phyloP scores from a whole-genome alignment of 2,329 filamentous ascomycete genomes.

The Trichoderma aggressivum region DNA sequence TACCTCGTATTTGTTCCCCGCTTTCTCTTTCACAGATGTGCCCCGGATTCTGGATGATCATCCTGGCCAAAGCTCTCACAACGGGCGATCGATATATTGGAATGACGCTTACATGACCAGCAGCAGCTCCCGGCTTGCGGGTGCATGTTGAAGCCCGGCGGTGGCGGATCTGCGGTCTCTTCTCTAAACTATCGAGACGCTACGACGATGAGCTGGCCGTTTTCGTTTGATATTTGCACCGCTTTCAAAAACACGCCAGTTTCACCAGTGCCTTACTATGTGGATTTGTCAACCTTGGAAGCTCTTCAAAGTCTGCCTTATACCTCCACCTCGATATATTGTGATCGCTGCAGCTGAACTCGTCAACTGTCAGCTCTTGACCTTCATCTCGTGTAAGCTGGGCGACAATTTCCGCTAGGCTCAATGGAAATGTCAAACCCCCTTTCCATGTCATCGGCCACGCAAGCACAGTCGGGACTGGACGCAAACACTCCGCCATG shows the following conservation, averaged over 20 bases:
- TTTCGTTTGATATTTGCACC: conserved; percentile 1
- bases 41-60: conserved; percentile 13
- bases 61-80: conserved; percentile 3
- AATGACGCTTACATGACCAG: conserved; percentile 16
- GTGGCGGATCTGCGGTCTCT: not conserved
- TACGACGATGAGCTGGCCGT: not conserved
- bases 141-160: not conserved
- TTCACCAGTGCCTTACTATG: not conserved
- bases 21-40: conserved; percentile 10
- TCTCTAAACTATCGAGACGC: not conserved
- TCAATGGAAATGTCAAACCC: not conserved
- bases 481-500: not conserved
- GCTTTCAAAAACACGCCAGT: not conserved
- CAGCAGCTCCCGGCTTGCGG: not conserved
- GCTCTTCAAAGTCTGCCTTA: not conserved
- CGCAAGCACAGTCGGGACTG: not conserved
- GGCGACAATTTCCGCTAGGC: not conserved
- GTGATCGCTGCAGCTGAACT: not conserved
- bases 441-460: not conserved
- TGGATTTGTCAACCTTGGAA: not conserved
- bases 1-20: conserved; percentile 8
- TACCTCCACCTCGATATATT: not conserved
- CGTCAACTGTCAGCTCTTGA: not conserved
- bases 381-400: not conserved
- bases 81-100: conserved; percentile 11